phyloP scores from a whole-genome alignment of 805 yeast genomes.

The Teunomyces panamensis region DNA sequence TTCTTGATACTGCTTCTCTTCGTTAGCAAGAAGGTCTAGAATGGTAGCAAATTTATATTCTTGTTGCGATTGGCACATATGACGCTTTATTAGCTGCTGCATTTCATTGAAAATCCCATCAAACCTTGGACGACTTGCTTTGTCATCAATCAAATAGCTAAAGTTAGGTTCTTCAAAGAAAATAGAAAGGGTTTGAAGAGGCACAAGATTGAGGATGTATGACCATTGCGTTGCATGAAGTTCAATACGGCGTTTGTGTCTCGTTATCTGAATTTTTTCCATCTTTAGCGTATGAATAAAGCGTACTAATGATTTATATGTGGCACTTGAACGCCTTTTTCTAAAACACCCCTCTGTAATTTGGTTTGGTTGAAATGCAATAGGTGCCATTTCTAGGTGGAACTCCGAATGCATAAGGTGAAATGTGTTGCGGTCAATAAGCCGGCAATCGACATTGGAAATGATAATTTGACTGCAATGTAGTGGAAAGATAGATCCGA shows the following conservation, averaged over 20 bases:
- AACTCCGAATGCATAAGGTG: conserved; percentile 3
- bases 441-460: conserved; percentile 6
- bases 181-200: conserved; percentile 16
- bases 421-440: conserved; percentile 2
- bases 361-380: background rate
- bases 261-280: background rate
- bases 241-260: background rate
- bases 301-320: background rate
- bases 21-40: conserved; percentile 5
- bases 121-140: conserved; percentile 1
- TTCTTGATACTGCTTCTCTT: conserved; percentile 14
- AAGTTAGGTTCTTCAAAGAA: conserved; percentile 17
- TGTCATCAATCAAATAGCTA: conserved; percentile 7
- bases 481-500: background rate
- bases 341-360: background rate
- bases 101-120: background rate
- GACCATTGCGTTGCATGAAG: conserved; percentile 2
- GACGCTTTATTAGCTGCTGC: background rate
- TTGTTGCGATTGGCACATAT: background rate
- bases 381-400: background rate
- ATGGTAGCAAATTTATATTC: background rate
- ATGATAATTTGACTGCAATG: conserved; percentile 1
- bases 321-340: background rate
- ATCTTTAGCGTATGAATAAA: conserved; percentile 1
- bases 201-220: background rate